Conservation (phyloP, 768 basidiomycete species). For the Aureoboletus auriporus region DNA sequence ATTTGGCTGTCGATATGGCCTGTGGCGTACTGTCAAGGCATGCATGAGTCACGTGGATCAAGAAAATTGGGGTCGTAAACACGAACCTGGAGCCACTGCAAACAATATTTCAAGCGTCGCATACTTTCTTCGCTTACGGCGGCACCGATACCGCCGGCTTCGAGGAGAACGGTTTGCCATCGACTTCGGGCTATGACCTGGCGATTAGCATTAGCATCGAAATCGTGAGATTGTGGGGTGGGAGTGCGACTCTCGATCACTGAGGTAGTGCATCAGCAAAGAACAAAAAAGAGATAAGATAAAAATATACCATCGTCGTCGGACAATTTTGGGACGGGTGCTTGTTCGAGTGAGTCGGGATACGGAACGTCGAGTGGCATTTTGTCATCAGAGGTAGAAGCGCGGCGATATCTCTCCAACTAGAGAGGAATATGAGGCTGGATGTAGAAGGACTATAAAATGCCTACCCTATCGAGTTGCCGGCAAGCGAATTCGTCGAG, state of each 20-base stretch:
- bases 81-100: constrained; percentile 83
- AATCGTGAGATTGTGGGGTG: constrained; percentile 19
- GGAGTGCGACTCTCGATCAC: constrained; percentile 19
- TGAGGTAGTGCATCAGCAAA: background rate
- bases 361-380: constrained; percentile 24
- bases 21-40: constrained; percentile 66
- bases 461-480: constrained; percentile 74
- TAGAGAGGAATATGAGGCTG: constrained; percentile 15
- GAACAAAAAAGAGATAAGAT: constrained; percentile 9
- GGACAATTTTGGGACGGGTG: background rate
- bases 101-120: constrained; percentile 77
- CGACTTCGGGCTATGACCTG: constrained; percentile 71
- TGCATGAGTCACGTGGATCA: background rate
- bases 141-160: constrained; percentile 84
- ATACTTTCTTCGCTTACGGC: constrained; percentile 91
- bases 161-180: constrained; percentile 81
- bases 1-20: constrained; percentile 86
- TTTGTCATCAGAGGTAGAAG: constrained; percentile 30
- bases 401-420: constrained; percentile 49
- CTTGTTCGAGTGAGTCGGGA: background rate
- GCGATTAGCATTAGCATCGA: constrained; percentile 29
- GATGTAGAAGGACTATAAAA: background rate
- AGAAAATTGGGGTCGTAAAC: background rate
- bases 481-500: constrained; percentile 87
- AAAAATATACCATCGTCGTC: constrained; percentile 7